Evolutionary conservation across 805 yeast genomes (phyloP), one percentile per base, ranked within the genome.

Genomic region (Tetrapisispora fleetii): DNA sequence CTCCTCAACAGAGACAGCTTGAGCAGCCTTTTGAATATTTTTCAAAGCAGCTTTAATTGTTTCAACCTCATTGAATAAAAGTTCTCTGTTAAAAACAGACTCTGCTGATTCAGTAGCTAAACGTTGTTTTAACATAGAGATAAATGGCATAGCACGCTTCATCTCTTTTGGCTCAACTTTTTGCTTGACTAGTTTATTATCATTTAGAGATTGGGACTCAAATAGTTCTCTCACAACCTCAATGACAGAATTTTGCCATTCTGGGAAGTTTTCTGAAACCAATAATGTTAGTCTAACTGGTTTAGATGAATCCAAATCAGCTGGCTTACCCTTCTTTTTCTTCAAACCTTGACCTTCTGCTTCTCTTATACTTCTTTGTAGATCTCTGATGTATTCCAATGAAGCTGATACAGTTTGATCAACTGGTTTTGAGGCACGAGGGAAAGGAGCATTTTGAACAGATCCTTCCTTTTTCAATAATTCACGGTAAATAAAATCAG

Each of bases 81-180:
- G 78, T 69, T 90, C 84, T 72, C 98, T 80, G 75, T 89, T 83
- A 75, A 93, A 88, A 24, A 93, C 96, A 46, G 78, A 77, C 47
- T 77, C 79, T 18, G 96, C 81, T 30, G 81, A 68, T 63, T 85
- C 95, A 37, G 74, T 69, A 42, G 55, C 52, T 56, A 93, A 75
- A 71, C 95, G 81, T 64, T 83, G 86, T 69, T 93, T 90, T 67
- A 93, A 73, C 58, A 79, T 72, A 54, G 91, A 82, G 52, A 93
- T 89, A 67, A 90, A 91, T 51, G 98, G 98, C 98, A 93, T 93
- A 51, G 96, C 97, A 59, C 95, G 83, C 78, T 93, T 93, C 85
- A 90, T 86, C 61, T 93, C 98, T 67, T 81, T 83, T 55, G 86
- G 86, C 28, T 72, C 71, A 52, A 85, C 80, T 63, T 73, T 78